Percentiles rank a stretch among this genome's conserved stretches.
Conservation (phyloP, 2,329 filamentous ascomycete genomes). For the Trichophyton simii region DNA sequence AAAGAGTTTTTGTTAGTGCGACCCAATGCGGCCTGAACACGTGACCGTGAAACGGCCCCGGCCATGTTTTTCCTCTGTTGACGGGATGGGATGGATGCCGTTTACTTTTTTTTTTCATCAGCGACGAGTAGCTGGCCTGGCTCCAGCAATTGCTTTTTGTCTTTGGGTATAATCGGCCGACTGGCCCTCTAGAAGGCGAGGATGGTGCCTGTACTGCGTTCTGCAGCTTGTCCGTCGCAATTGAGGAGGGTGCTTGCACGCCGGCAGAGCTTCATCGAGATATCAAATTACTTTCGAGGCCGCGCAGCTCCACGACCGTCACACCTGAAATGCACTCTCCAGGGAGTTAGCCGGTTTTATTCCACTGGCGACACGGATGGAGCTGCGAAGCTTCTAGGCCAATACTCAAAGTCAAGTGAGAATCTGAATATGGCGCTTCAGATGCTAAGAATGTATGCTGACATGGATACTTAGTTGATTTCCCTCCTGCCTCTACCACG, state of each 20-base stretch:
- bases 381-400: neutral
- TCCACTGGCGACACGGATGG: slow-evolving; percentile 7
- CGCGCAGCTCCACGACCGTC: slow-evolving; percentile 5
- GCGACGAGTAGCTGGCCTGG: neutral
- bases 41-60: neutral
- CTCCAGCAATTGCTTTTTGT: neutral
- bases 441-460: neutral
- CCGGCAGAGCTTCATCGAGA: slow-evolving; percentile 26
- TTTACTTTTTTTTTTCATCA: neutral
- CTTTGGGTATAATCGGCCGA: neutral
- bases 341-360: slow-evolving; percentile 5
- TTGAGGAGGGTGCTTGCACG: slow-evolving; percentile 16
- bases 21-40: neutral
- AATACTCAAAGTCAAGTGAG: slow-evolving; percentile 24
- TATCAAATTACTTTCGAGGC: slow-evolving; percentile 26
- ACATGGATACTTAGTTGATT: slow-evolving; percentile 28
- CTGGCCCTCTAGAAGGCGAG: neutral
- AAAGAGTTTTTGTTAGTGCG: neutral
- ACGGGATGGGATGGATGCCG: neutral
- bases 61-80: neutral
- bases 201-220: neutral
- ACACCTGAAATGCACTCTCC: slow-evolving; percentile 5
- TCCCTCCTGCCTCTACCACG: slow-evolving; percentile 34
- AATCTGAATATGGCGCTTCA: slow-evolving; percentile 7
- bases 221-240: neutral